Evolutionary conservation across 208 protist species (phyloP), one percentile per base, ranked within the genome.

Genomic region (Leishmania mexicana): DNA sequence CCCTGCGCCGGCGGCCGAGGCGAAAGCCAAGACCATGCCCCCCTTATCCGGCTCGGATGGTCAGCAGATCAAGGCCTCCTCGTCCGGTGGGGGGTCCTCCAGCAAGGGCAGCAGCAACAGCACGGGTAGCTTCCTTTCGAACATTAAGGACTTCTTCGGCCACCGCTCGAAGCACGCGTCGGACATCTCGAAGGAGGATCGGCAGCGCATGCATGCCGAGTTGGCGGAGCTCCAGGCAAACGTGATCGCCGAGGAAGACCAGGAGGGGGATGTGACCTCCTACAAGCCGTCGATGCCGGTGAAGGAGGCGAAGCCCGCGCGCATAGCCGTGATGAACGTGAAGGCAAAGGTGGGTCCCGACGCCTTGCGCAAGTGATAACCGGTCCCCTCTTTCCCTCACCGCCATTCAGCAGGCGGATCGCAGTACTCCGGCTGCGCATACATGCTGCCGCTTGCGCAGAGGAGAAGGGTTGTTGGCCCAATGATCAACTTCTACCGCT

Each of bases 271-370:
- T 31, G 84, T 87, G 47, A 95, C 93, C 24, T 86, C 87, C 42
- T 97, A 95, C 83, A 88, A 75, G 65, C 83, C 84, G 1, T 84
- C 84, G 24, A 90, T 93, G 68, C 88, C 86, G 42, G 77, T 91
- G 58, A 83, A 81, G 58, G 81, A 86, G 57, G 60, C 78, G 58
- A 71, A 73, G 68, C 87, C 87, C 45, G 57, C 83, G 45, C 86
- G 88, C 58, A 86, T 88, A 10, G 93, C 91, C 0, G 90, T 94
- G 42, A 96, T 96, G 93, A 96, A 96, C 76, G 71, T 87, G 35
- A 91, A 93, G 77, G 87, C 84, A 28, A 95, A 94, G 78, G 83
- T 95, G 2, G 93, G 93, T 0, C 91, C 93, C 21, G 86, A 74
- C 38, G 93, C 93, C 1, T 81, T 96, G 53, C 93, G 88, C 75